Base-by-base conservation (phyloP, 768 basidiomycete species). In the Rhodotorula taiwanensis region DNA sequence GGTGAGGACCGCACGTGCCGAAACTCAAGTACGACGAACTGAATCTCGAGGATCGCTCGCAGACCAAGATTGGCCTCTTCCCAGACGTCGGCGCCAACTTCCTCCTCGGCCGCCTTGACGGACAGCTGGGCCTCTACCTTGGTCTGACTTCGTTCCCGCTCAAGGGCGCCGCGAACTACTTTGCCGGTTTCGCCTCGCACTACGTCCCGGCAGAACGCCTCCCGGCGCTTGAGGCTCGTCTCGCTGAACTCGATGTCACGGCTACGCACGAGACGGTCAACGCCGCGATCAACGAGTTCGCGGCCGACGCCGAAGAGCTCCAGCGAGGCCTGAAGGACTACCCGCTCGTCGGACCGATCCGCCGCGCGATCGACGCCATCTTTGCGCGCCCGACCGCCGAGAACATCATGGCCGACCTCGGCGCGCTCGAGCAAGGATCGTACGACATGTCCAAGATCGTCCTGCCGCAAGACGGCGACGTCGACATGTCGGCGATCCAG, bases 11-110 rank as follows among this genome's bases (percentile, higher is more conserved):
- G 16, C 41, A 4, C 27, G 27, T 52, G 18, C 48, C n/a, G n/a
- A n/a, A n/a, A n/a, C n/a, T n/a, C n/a, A n/a, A n/a, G n/a, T 36
- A 18, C 18, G 36, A 34, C 44, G 20, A 21, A 7, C 10, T 36
- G 15, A 18, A 28, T 41, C 21, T 52, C 30, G 28, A 28, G 27
- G 13, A 15, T 23, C 18, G 23, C 28, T 20, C 39, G 39, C 43
- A 73, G 72, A 72, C 78, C 20, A 75, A 73, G 44, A 78, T 79
- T 51, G 78, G 78, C 15, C 76, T 77, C 41, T 73, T 77, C 43
- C 93, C 94, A 33, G 94, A 99, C 76, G 93, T 99, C 30, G 95
- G 95, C 25, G 87, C 86, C 33, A 91, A 83, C 71, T 88, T 83
- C 78, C 93, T 91, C 79, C 79, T 99, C 53, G 85, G 91, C 42